phyloP scores from a whole-genome alignment of 176 grass and related monocot species.

The Typha latifolia region DNA sequence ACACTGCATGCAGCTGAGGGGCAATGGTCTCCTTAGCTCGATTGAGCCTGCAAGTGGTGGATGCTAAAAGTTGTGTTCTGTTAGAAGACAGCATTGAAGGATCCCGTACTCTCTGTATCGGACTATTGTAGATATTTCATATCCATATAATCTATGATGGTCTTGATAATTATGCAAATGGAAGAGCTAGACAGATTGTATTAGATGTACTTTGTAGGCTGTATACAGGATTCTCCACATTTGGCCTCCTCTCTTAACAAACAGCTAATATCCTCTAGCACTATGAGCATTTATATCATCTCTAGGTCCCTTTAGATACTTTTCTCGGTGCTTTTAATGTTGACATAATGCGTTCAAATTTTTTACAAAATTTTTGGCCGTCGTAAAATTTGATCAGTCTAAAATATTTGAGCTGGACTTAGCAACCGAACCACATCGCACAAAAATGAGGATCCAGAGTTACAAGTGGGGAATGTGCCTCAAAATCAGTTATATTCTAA shows the following conservation, averaged over 20 bases:
- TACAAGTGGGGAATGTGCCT: too few species aligned
- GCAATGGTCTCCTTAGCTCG: conserved; percentile 68
- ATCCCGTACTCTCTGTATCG: conserved; percentile 16
- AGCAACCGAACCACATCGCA: too few species aligned
- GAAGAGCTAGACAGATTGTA: background rate
- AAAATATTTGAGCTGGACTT: too few species aligned
- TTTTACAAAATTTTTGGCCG: too few species aligned
- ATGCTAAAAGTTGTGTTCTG: conserved; percentile 32
- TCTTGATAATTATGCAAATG: background rate
- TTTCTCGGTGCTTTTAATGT: background rate
- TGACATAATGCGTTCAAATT: background rate
- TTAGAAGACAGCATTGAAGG: background rate
- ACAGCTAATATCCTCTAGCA: background rate
- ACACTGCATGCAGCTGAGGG: conserved; percentile 72
- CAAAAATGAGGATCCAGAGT: too few species aligned
- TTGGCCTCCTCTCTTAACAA: background rate
- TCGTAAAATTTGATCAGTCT: too few species aligned
- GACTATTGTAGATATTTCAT: conserved; percentile 40
- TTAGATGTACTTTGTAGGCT: background rate
- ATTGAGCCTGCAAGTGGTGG: conserved; percentile 83
- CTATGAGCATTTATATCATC: background rate
- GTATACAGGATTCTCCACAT: background rate
- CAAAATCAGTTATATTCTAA: too few species aligned
- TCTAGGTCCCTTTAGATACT: background rate
- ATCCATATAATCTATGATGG: background rate